Evolutionary conservation across 2,329 filamentous ascomycete genomes (phyloP).

Genomic region (Penicillium vulpinum): DNA sequence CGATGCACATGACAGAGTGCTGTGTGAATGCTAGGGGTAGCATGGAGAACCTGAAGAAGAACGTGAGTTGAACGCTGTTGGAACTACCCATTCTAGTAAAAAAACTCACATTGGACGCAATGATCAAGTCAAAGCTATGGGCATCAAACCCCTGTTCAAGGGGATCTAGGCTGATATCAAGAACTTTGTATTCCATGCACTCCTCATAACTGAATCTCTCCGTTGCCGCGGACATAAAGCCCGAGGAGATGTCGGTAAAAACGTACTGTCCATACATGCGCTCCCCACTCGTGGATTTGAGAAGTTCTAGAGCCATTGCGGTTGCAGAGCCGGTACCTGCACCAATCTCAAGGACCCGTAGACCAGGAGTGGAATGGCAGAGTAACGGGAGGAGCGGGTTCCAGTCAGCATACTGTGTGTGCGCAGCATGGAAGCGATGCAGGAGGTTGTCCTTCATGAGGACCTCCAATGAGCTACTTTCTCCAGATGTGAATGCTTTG

Average conservation of each 20-base stretch:
- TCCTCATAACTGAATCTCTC: background rate
- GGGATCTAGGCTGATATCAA: slow-evolving; percentile 7
- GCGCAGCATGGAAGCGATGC: slow-evolving; percentile 4
- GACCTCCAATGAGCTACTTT: slow-evolving; percentile 1
- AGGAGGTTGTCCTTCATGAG: slow-evolving; percentile 9
- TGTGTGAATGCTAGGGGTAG: slow-evolving; percentile 17
- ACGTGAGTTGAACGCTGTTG: background rate
- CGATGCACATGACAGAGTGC: slow-evolving; percentile 26
- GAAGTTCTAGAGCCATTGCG: background rate
- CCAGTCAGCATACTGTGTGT: slow-evolving; percentile 10
- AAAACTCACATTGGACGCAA: slow-evolving; percentile 10
- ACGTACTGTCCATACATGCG: slow-evolving; percentile 12
- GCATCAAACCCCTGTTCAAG: slow-evolving; percentile 4
- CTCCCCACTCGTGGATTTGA: background rate
- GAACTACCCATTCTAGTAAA: background rate
- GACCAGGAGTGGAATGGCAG: background rate
- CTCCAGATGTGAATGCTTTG: background rate
- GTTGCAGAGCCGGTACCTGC: slow-evolving; percentile 17
- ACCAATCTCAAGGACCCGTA: slow-evolving; percentile 15
- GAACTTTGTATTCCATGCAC: slow-evolving; percentile 2
- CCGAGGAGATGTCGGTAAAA: slow-evolving; percentile 20
- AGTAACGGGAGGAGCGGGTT: slow-evolving; percentile 1
- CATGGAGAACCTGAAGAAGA: slow-evolving; percentile 14
- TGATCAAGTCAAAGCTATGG: slow-evolving; percentile 8
- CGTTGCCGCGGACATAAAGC: slow-evolving; percentile 4